Conservation (phyloP, 148 eudicot genomes). For the Rhododendron simsii region DNA sequence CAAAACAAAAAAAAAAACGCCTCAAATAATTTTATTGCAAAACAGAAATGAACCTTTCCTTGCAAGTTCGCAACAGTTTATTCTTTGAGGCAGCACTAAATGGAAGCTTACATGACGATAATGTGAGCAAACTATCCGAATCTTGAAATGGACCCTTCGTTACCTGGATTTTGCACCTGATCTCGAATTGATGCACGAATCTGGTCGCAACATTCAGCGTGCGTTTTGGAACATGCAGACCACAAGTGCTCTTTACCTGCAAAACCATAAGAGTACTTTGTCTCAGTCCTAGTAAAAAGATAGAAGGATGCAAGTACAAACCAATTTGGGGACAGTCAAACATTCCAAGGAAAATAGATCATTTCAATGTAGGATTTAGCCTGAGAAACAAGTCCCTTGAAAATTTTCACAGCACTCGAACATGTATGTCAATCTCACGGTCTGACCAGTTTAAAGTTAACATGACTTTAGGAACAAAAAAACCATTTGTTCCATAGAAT, state of each 20-base stretch:
- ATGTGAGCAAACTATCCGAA: background rate
- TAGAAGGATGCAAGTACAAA: background rate
- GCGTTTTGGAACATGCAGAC: background rate
- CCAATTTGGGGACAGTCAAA: background rate
- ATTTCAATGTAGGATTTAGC: background rate
- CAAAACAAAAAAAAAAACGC: background rate
- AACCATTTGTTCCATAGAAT: background rate
- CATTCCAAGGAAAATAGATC: background rate
- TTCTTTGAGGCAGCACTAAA: background rate
- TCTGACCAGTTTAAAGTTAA: background rate
- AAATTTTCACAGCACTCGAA: background rate
- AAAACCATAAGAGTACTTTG: background rate
- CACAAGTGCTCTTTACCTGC: background rate
- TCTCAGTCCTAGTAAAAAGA: background rate
- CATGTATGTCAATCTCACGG: background rate
- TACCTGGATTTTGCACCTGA: background rate
- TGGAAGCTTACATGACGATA: background rate
- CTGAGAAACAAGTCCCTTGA: background rate
- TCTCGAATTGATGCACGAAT: background rate
- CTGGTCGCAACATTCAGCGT: background rate
- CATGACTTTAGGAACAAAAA: background rate
- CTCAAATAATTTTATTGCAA: background rate
- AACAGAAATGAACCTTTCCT: background rate
- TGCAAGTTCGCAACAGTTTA: background rate
- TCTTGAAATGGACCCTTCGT: background rate